These are phyloP conservation scores for Mycena sanguinolenta DNA, from an alignment of 768 basidiomycete species.

Conservation along the genomic window DNA sequence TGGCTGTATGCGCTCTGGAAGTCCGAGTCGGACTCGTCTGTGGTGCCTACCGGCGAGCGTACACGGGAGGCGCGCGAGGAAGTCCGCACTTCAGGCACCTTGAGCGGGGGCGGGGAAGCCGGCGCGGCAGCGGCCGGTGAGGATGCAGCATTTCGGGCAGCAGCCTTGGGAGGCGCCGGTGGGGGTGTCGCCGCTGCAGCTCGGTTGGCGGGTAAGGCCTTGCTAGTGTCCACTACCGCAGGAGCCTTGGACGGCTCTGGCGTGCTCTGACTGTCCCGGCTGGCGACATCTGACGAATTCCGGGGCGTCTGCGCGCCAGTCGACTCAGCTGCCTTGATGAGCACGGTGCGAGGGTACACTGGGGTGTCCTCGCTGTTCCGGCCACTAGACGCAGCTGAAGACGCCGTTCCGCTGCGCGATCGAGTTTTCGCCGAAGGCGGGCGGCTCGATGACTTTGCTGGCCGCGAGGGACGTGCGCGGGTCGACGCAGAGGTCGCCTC, in stretches of 20 bases:
- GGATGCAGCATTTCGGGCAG: neutral
- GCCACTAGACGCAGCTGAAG: constrained; percentile 58
- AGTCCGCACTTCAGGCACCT: constrained; percentile 10
- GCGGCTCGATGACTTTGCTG: constrained; percentile 46
- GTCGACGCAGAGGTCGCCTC: constrained; percentile 51
- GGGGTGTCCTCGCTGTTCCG: constrained; percentile 45
- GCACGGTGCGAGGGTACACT: constrained; percentile 43
- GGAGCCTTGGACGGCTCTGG: constrained; percentile 51
- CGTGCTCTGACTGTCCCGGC: constrained; percentile 49
- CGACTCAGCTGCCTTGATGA: constrained; percentile 50
- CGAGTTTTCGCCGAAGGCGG: constrained; percentile 55
- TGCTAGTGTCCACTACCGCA: constrained; percentile 44
- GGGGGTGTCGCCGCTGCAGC: no score
- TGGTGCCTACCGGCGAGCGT: constrained; percentile 48
- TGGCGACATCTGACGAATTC: constrained; percentile 49
- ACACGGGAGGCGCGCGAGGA: constrained; percentile 19
- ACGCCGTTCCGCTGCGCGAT: constrained; percentile 72
- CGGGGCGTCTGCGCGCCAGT: constrained; percentile 53
- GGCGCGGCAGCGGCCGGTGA: constrained; percentile 27
- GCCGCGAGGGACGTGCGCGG: constrained; percentile 58
- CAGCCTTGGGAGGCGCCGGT: no score
- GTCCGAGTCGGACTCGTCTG: constrained; percentile 87
- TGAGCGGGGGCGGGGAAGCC: constrained; percentile 21
- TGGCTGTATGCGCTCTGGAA: constrained; percentile 84
- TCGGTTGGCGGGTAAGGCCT: neutral